Percentiles rank a stretch among this genome's conserved stretches.
Evolutionary conservation across 1,139 yeast genomes (phyloP).

Genomic region (Candida mesenterica): DNA sequence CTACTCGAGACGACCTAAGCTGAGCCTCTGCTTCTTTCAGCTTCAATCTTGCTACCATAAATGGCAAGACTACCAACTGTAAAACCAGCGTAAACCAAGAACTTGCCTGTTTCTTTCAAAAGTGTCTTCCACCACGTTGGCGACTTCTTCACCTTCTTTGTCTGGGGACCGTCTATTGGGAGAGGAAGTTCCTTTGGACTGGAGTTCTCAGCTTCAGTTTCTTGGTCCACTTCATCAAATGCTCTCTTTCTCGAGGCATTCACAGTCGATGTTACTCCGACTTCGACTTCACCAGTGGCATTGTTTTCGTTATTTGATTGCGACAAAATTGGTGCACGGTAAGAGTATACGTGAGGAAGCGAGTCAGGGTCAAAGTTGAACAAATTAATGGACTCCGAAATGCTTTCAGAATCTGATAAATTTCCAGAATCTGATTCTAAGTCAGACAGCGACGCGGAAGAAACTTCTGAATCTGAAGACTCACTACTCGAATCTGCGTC

Average conservation of each 20-base stretch:
- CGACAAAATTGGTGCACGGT: neutral
- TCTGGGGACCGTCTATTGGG: conserved; percentile 7
- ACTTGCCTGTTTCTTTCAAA: conserved; percentile 36
- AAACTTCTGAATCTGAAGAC: neutral
- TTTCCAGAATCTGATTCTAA: conserved; percentile 4
- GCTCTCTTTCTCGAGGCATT: conserved; percentile 6
- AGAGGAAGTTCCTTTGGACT: neutral
- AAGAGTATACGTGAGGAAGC: conserved; percentile 1
- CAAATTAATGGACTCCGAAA: conserved; percentile 1
- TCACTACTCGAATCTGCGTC: neutral
- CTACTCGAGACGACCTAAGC: neutral
- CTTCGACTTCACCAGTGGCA: neutral
- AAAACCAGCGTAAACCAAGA: conserved; percentile 31
- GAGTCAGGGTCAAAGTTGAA: conserved; percentile 4
- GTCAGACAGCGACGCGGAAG: conserved; percentile 5
- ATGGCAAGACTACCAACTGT: conserved; percentile 41
- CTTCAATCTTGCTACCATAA: conserved; percentile 28
- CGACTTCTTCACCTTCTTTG: conserved; percentile 8
- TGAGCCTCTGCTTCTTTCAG: conserved; percentile 5
- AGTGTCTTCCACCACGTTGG: conserved; percentile 18
- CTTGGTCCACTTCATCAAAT: conserved; percentile 8
- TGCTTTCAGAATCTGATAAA: conserved; percentile 1
- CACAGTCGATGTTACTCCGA: neutral
- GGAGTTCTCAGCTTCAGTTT: conserved; percentile 4
- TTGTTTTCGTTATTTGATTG: neutral